Percentiles rank a stretch among this genome's conserved stretches.
Conservation (phyloP, 169 alveolate genomes). For the Cryptosporidium sp. region DNA sequence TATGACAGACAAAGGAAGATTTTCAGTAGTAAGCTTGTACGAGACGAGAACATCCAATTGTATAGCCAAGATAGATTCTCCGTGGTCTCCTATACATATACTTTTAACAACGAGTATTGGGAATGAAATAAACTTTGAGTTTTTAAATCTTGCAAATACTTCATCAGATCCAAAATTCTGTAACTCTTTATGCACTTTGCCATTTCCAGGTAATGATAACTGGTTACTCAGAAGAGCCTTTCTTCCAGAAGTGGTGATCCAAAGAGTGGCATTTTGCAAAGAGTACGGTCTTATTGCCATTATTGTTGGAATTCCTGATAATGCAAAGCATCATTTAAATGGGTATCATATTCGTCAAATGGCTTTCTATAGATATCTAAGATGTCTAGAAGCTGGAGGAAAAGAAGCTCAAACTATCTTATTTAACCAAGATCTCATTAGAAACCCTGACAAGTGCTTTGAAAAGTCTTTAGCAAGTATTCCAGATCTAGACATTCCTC, state of each 20-base stretch:
- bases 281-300: constrained; percentile 41
- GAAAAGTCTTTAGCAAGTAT: constrained; percentile 60
- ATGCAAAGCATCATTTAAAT: constrained; percentile 63
- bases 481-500: constrained; percentile 67
- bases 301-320: constrained; percentile 70
- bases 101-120: constrained; percentile 17
- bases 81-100: constrained; percentile 57
- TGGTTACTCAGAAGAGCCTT: constrained; percentile 51
- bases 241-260: constrained; percentile 53
- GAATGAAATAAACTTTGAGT: constrained; percentile 42
- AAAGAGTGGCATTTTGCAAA: constrained; percentile 53
- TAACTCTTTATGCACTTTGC: constrained; percentile 1
- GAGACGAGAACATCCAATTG: constrained; percentile 6
- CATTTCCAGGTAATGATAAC: constrained; percentile 24
- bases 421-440: constrained; percentile 50
- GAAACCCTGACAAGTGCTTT: constrained; percentile 72
- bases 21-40: constrained; percentile 24
- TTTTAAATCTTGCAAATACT: constrained; percentile 10
- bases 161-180: neutral
- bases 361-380: constrained; percentile 65
- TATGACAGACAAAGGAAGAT: constrained; percentile 23
- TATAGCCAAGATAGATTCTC: constrained; percentile 55
- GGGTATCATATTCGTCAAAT: constrained; percentile 69
- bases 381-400: constrained; percentile 75
- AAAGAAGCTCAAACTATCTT: constrained; percentile 67